Conservation (phyloP, 345 rosid species). For the Eutrema yunnanense region DNA sequence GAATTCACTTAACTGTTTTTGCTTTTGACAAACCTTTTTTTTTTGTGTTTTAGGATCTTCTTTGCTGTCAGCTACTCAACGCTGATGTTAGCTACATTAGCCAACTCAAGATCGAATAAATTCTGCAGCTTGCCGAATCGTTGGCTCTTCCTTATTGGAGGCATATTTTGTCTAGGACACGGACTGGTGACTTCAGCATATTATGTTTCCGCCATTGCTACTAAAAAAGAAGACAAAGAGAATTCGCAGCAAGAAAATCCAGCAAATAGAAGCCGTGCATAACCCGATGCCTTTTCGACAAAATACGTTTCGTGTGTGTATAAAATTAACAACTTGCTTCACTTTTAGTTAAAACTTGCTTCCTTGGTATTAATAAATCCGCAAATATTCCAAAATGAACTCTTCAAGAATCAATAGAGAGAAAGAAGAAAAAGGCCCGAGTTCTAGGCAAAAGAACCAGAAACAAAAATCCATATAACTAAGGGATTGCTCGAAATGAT, state of each 20-base stretch:
- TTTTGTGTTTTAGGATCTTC: slow-evolving; percentile 51
- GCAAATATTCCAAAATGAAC: slow-evolving; percentile 16
- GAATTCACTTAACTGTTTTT: neutral
- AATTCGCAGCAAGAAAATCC: neutral
- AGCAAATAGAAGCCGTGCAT: slow-evolving; percentile 8
- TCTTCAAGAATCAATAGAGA: slow-evolving; percentile 6
- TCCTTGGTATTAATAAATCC: slow-evolving; percentile 9
- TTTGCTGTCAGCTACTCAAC: slow-evolving; percentile 51
- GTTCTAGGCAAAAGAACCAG: neutral
- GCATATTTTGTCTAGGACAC: slow-evolving; percentile 64
- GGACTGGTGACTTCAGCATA: slow-evolving; percentile 62
- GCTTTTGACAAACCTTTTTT: neutral
- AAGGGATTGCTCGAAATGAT: neutral
- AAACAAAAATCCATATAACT: neutral
- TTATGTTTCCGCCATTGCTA: slow-evolving; percentile 67
- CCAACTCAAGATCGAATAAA: slow-evolving; percentile 54
- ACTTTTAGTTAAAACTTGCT: neutral
- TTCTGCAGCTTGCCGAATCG: slow-evolving; percentile 48
- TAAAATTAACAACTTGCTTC: neutral
- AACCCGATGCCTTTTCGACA: neutral
- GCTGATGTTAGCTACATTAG: slow-evolving; percentile 54
- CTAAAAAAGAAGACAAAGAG: slow-evolving; percentile 38
- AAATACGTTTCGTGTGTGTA: neutral
- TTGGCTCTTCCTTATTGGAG: slow-evolving; percentile 55
- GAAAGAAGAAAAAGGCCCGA: neutral